Conservation (phyloP, 371 early-diverging fungal genomes). For the Mortierella sp. region DNA sequence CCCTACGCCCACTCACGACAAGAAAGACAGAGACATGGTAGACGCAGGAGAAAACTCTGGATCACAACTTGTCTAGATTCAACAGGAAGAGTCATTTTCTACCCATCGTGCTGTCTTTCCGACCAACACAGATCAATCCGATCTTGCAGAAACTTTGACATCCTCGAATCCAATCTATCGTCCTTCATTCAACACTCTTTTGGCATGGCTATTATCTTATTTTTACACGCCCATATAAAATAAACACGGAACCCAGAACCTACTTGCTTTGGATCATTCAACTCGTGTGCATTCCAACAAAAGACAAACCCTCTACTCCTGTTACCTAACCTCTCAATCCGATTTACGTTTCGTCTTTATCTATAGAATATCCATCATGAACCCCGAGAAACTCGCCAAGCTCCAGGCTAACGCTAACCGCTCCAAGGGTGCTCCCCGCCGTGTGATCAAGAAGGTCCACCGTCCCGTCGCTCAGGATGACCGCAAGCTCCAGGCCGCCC, state of each 20-base stretch:
- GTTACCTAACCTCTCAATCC: not conserved
- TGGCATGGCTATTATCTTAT: not conserved
- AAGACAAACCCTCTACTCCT: not conserved
- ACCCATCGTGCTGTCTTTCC: not conserved
- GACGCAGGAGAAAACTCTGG: not conserved
- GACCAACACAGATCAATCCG: not conserved
- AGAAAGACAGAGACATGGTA: not conserved
- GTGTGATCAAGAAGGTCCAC: slow-evolving; percentile 90
- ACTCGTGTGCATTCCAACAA: slow-evolving; percentile 1
- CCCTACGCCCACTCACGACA: not conserved
- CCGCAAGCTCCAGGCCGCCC: slow-evolving; percentile 88
- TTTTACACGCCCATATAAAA: not conserved
- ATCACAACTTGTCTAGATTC: not conserved
- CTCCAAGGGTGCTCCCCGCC: slow-evolving; percentile 91
- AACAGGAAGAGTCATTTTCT: slow-evolving; percentile 1
- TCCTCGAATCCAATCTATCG: not conserved
- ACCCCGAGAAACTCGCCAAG: slow-evolving; percentile 96
- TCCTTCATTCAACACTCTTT: not conserved
- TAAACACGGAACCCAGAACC: not conserved
- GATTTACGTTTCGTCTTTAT: not conserved
- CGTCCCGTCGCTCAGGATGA: slow-evolving; percentile 83
- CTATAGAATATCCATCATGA: slow-evolving; percentile 69
- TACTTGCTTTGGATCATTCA: not conserved
- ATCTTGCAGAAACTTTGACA: not conserved
- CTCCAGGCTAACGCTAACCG: slow-evolving; percentile 95